A percentile compares a stretch with the other conserved stretches of the same genome.
phyloP scores from a whole-genome alignment of 371 early-diverging fungal genomes.

The Mortierella sp. region DNA sequence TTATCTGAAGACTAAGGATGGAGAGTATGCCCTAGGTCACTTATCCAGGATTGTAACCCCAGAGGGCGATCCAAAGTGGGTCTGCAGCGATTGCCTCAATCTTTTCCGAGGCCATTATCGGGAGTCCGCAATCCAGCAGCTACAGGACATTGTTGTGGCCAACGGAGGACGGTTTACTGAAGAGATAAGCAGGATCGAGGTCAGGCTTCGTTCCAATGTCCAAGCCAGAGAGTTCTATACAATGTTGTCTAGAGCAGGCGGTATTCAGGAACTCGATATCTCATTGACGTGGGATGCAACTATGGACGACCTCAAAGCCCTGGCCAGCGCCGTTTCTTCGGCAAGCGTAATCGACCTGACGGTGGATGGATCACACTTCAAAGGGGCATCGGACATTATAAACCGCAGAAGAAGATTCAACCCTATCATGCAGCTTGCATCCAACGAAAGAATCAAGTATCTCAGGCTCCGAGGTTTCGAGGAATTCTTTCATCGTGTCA shows the following conservation, averaged over 20 bases:
- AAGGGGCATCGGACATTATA: conserved; percentile 3
- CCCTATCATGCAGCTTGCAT: conserved; percentile 7
- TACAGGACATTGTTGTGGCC: neutral
- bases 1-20: conserved; percentile 3
- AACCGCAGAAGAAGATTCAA: conserved; percentile 10
- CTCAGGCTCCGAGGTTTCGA: neutral
- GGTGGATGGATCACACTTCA: neutral
- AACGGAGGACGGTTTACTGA: conserved; percentile 1
- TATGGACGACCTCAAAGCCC: conserved; percentile 8
- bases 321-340: neutral
- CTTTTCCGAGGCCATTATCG: conserved; percentile 8
- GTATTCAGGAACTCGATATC: conserved; percentile 6
- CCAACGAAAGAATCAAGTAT: conserved; percentile 1
- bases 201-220: neutral
- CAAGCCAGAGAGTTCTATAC: conserved; percentile 8
- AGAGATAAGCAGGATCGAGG: neutral
- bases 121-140: neutral
- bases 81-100: conserved; percentile 18
- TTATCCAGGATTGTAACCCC: conserved; percentile 14
- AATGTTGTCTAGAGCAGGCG: conserved; percentile 1
- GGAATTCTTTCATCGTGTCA: conserved; percentile 12
- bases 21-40: conserved; percentile 8
- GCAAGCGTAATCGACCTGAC: conserved; percentile 1
- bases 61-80: conserved; percentile 26
- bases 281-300: conserved; percentile 5